phyloP scores from a whole-genome alignment of 1,139 yeast genomes.

The Suhomyces panamericanus region DNA sequence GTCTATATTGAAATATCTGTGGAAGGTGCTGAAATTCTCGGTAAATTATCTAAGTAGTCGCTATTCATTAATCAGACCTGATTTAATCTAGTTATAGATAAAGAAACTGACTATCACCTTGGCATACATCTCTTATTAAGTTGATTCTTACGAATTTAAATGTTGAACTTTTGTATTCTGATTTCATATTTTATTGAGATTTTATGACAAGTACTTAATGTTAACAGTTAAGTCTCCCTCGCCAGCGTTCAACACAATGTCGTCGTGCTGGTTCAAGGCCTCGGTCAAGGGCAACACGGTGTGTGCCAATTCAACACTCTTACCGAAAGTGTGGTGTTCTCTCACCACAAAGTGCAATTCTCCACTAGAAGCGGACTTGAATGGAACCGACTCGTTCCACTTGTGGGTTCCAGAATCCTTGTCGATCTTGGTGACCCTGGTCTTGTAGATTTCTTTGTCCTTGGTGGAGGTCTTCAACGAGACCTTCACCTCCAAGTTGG shows the following conservation, averaged over 20 bases:
- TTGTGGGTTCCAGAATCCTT: conserved; percentile 42
- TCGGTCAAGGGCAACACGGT: conserved; percentile 46
- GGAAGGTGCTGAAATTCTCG: too few species aligned
- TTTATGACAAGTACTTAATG: conserved; percentile 25
- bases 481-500: conserved; percentile 51
- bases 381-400: conserved; percentile 68
- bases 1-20: too few species aligned
- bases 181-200: neutral
- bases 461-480: conserved; percentile 51
- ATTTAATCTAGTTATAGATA: too few species aligned
- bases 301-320: conserved; percentile 63
- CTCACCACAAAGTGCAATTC: conserved; percentile 58
- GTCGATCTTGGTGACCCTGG: conserved; percentile 58
- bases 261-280: conserved; percentile 34
- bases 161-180: too few species aligned
- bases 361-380: conserved; percentile 65
- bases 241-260: conserved; percentile 28
- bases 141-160: too few species aligned
- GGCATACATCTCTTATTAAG: too few species aligned
- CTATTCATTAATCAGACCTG: too few species aligned
- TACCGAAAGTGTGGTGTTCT: conserved; percentile 75
- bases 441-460: conserved; percentile 61
- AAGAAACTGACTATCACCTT: too few species aligned
- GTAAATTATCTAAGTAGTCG: too few species aligned
- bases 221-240: conserved; percentile 34